Evolutionary conservation across 164 flowering plant genomes (phyloP), one percentile per base, ranked within the genome.

Genomic region (grape (Vitis vinifera)): DNA sequence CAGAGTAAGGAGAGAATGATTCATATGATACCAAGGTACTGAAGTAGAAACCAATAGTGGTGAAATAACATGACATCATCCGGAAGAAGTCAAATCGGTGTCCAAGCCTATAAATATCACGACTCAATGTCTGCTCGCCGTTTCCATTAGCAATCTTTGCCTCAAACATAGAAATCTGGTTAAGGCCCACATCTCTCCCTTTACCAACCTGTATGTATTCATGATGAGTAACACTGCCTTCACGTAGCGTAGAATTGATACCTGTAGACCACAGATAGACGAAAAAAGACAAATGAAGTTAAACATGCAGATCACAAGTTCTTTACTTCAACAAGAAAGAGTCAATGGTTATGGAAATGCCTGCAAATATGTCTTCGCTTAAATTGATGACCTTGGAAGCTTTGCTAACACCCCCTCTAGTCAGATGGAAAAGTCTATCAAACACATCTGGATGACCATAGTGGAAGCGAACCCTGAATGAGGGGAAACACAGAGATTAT

Each of bases 201-300:
- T 88, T 88, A 63, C 92, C 92, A 53, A 88, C 92, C 78, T 88
- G 92, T 49, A 88, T 88, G 67, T 88, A 86, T 68, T 88, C 92
- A 66, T 86, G 91, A 79, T 86, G 90, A 73, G 92, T 86, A 11
- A 88, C 85, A 71, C 73, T 84, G 29, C 90, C 92, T 68, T 82
- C 92, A 49, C 92, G 89, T 31, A 88, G 68, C n/a, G 90, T 88
- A 58, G 92, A 88, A 71, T 88, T 88, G 71, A 84, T 81, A 77
- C 92, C 92, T 86, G 80, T 56, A 62, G 17, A 30, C 27, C 27
- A 60, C 1, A 29, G 16, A 57, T 13, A 37, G 9, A 51, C 8
- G 29, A 73, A 23, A 51, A 44, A 52, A 14, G 19, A 47, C 8
- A 59, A 14, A 55, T 62, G 57, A 37, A 37, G 44, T 37, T 37